These are phyloP conservation scores for Sporothrix brasiliensis DNA, from an alignment of 2,329 filamentous ascomycete species.

Conservation along the genomic window DNA sequence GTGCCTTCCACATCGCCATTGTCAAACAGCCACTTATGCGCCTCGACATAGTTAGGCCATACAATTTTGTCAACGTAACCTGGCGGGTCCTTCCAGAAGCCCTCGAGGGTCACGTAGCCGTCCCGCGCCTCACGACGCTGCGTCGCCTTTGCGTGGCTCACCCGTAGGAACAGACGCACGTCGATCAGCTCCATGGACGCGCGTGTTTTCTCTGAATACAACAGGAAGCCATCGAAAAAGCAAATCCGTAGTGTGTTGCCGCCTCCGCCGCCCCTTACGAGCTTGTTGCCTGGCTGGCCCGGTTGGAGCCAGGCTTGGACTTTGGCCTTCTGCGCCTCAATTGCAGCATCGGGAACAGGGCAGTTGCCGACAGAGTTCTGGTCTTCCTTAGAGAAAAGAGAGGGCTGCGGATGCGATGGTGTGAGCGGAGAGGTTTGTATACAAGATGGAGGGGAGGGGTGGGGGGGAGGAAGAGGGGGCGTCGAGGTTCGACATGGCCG, in stretches of 20 bases:
- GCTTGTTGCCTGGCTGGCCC: slow-evolving; percentile 48
- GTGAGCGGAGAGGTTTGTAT: slow-evolving; percentile 28
- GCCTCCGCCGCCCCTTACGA: slow-evolving; percentile 22
- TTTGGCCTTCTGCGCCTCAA: slow-evolving; percentile 51
- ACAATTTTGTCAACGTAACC: slow-evolving; percentile 94
- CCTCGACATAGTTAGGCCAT: slow-evolving; percentile 88
- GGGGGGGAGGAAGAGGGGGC: not conserved
- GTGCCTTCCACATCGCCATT: slow-evolving; percentile 65
- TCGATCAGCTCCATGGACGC: slow-evolving; percentile 67
- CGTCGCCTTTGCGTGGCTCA: slow-evolving; percentile 66
- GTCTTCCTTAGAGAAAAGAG: slow-evolving; percentile 62
- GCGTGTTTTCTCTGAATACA: slow-evolving; percentile 64
- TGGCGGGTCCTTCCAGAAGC: slow-evolving; percentile 93
- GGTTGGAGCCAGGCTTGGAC: slow-evolving; percentile 54
- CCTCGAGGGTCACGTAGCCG: slow-evolving; percentile 80
- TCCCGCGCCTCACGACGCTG: slow-evolving; percentile 66
- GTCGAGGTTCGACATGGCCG: not conserved
- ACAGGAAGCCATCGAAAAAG: slow-evolving; percentile 84
- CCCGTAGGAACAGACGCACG: slow-evolving; percentile 75
- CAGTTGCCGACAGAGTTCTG: slow-evolving; percentile 62
- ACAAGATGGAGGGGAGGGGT: not conserved
- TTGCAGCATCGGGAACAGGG: slow-evolving; percentile 54
- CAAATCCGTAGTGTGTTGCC: slow-evolving; percentile 55
- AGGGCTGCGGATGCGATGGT: slow-evolving; percentile 45
- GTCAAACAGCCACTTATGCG: slow-evolving; percentile 80